Evolutionary conservation across 495 filamentous ascomycete genomes (phyloP).

Genomic region (Pseudomonodictys pantanalensis): DNA sequence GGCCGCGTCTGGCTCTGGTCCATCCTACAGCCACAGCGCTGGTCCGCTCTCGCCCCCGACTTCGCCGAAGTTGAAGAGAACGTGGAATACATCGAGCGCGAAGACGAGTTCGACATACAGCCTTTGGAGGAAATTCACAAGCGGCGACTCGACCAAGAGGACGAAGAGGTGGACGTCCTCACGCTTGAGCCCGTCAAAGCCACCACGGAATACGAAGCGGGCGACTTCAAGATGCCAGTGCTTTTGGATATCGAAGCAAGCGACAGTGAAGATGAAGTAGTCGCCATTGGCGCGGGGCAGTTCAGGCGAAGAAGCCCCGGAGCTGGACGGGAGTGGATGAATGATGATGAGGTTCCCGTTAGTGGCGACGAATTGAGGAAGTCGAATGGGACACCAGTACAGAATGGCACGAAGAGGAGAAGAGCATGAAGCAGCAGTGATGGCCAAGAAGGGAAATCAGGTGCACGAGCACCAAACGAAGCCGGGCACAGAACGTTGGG

Average conservation of each 20-base stretch:
- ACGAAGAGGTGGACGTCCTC: slow-evolving; percentile 84
- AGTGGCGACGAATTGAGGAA: slow-evolving; percentile 44
- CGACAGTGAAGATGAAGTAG: slow-evolving; percentile 83
- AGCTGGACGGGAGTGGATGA: slow-evolving; percentile 53
- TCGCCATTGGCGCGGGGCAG: slow-evolving; percentile 78
- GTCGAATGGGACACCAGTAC: slow-evolving; percentile 19
- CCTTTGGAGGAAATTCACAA: slow-evolving; percentile 93
- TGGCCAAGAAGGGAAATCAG: no score
- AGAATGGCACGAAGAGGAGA: slow-evolving; percentile 30
- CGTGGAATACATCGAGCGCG: slow-evolving; percentile 88
- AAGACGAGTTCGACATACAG: slow-evolving; percentile 98
- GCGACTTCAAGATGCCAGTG: slow-evolving; percentile 81
- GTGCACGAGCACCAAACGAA: not conserved
- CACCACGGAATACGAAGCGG: slow-evolving; percentile 54
- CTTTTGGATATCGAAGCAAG: slow-evolving; percentile 74
- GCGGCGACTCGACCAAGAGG: slow-evolving; percentile 80
- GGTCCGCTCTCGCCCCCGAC: slow-evolving; percentile 94
- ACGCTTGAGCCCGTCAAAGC: slow-evolving; percentile 64
- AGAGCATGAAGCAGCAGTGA: slow-evolving; percentile 2
- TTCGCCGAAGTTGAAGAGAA: slow-evolving; percentile 98
- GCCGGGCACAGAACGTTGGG: not conserved
- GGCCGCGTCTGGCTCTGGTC: slow-evolving; percentile 92
- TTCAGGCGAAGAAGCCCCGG: slow-evolving; percentile 73
- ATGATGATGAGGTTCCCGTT: slow-evolving; percentile 45
- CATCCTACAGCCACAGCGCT: slow-evolving; percentile 85